phyloP scores from a whole-genome alignment of 352 stramenopile genomes.

The Phytophthora fragariae region DNA sequence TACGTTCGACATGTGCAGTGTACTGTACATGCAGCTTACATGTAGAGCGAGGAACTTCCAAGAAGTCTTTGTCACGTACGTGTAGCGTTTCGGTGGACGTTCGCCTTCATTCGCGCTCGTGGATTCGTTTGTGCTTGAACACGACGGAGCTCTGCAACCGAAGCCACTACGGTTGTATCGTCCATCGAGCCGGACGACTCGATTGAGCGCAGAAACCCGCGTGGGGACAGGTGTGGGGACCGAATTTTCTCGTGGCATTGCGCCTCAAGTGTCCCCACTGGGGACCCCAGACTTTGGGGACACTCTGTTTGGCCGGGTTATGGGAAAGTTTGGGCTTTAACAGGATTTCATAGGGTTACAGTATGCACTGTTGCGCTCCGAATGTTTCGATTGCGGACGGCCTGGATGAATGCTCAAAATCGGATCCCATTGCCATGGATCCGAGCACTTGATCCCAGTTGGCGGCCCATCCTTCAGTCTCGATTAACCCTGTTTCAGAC shows the following conservation, averaged over 20 bases:
- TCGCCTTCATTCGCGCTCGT: background rate
- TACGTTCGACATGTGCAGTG: background rate
- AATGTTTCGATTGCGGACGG: conserved; percentile 7
- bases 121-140: conserved; percentile 14
- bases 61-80: background rate
- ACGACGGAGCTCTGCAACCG: conserved; percentile 1
- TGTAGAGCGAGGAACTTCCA: background rate
- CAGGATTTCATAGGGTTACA: background rate
- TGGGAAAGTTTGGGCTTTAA: conserved; percentile 14
- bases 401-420: conserved; percentile 4
- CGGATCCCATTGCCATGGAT: background rate
- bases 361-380: background rate
- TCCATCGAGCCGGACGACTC: conserved; percentile 8
- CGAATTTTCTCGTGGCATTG: conserved; percentile 23
- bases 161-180: background rate
- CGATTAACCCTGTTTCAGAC: conserved; percentile 16
- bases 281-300: background rate
- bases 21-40: background rate
- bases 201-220: conserved; percentile 9
- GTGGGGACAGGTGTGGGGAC: conserved; percentile 23
- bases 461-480: conserved; percentile 16
- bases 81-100: background rate
- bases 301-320: conserved; percentile 6
- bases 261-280: conserved; percentile 15
- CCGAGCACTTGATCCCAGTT: background rate